Base-by-base conservation (phyloP, 2,329 filamentous ascomycete genomes). In the Colletotrichum sp. region DNA sequence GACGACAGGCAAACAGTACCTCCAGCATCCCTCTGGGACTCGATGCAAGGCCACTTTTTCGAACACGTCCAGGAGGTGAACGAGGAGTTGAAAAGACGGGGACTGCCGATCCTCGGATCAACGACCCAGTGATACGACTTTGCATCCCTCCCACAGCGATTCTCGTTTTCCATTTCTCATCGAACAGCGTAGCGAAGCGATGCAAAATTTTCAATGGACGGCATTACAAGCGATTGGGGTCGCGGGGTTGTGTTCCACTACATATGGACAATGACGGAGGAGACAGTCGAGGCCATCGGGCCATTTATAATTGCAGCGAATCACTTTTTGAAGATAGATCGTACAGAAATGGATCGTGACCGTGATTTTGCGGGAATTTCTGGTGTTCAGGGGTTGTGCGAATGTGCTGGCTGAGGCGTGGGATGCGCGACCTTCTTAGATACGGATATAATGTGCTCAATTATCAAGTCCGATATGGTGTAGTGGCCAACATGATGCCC, bases 31-130 rank as follows among this genome's bases (percentile, higher is more conserved):
- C 43, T 78, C 1, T 77, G 76, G 71, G 66, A 77, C 62, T 71
- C 76, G 27, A 77, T 78, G 75, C 65, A 70, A 61, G 76, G 76
- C 11, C 76, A 78, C 31, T 77, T 78, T 33, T 73, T 76, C 64
- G 75, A 77, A 27, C 67, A 75, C 24, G 67, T 67, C 16, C 69
- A 76, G 31, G 75, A 77, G 72, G 73, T 76, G 8, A 76, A 77
- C 29, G 61, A 68, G 13, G 75, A 77, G 38, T 38, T 78, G 12
- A 47, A 33, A 33, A 59, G 51, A 24, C 63, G 51, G 18, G 72
- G 72, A 13, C 27, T 64, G 9, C 64, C 64, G 8, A 27, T 51
- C 8, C 70, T 74, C 13, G 59, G 58, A 55, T 51, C 47, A 13
- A 33, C 12, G 6, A 18, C 18, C 34, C 12, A 11, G 33, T 65